Conservation (phyloP, 78 protist species). For the Dictyostelium brefeldianum region DNA sequence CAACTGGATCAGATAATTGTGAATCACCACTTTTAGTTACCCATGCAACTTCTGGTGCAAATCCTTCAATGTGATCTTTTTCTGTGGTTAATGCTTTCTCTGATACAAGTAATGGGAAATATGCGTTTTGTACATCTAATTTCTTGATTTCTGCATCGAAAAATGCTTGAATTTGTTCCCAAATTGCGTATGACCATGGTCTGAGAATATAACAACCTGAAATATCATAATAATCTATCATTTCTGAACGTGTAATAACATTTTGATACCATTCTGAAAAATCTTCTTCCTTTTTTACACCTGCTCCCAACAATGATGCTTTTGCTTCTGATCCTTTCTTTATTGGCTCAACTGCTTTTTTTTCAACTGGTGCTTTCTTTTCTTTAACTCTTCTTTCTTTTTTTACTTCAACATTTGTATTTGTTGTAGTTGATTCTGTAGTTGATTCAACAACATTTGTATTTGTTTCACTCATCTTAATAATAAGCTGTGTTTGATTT, state of each 20-base stretch:
- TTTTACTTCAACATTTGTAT: not conserved
- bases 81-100: slow-evolving; percentile 87
- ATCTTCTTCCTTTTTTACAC: slow-evolving; percentile 78
- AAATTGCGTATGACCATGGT: slow-evolving; percentile 94
- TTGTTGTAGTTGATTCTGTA: too few relatives aligned
- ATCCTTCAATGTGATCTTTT: slow-evolving; percentile 96
- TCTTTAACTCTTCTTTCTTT: not conserved
- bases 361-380: slow-evolving; percentile 3
- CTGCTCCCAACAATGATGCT: slow-evolving; percentile 49
- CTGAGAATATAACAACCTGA: slow-evolving; percentile 96
- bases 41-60: slow-evolving; percentile 98
- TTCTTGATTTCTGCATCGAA: slow-evolving; percentile 82
- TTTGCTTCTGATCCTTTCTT: not conserved
- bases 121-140: slow-evolving; percentile 95
- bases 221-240: slow-evolving; percentile 95
- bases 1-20: slow-evolving; percentile 95
- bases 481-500: too few relatives aligned
- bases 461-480: too few relatives aligned
- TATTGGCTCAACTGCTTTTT: not conserved
- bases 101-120: slow-evolving; percentile 98
- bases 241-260: slow-evolving; percentile 92
- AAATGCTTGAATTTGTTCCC: slow-evolving; percentile 91
- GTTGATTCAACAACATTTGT: too few relatives aligned
- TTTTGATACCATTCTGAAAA: slow-evolving; percentile 93
- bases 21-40: slow-evolving; percentile 96